A percentile compares a stretch with the other conserved stretches of the same genome.
Evolutionary conservation across 2,329 filamentous ascomycete species (phyloP).

Genomic region (Emmonsia crescens): DNA sequence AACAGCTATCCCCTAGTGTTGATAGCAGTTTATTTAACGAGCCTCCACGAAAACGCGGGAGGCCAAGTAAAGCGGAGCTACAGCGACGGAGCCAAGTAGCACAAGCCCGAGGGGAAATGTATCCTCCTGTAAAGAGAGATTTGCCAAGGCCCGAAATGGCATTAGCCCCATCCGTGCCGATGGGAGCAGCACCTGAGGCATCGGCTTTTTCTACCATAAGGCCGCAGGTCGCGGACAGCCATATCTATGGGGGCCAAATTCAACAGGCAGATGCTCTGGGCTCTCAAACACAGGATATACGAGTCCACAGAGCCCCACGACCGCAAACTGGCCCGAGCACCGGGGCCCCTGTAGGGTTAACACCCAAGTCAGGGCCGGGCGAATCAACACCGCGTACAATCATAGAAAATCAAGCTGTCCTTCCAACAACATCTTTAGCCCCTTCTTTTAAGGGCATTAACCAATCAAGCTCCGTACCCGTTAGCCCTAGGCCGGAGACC

Average conservation of each 20-base stretch:
- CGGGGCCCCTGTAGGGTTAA: constrained; percentile 1
- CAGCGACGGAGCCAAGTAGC: constrained; percentile 29
- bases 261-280: constrained; percentile 5
- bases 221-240: not conserved
- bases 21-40: constrained; percentile 20
- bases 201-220: not conserved
- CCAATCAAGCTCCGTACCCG: constrained; percentile 4
- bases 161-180: not conserved
- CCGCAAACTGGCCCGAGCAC: constrained; percentile 4
- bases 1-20: constrained; percentile 25
- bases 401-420: constrained; percentile 7
- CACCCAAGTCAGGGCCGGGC: constrained; percentile 3
- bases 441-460: constrained; percentile 8
- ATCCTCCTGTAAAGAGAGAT: constrained; percentile 21
- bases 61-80: constrained; percentile 32
- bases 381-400: constrained; percentile 10
- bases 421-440: constrained; percentile 3
- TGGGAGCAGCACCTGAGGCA: not conserved
- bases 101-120: constrained; percentile 29
- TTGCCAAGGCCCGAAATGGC: constrained; percentile 2
- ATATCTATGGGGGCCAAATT: not conserved
- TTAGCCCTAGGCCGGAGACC: constrained; percentile 5
- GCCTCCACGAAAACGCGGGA: constrained; percentile 32
- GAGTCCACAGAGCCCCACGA: constrained; percentile 8
- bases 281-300: constrained; percentile 11